Evolutionary conservation across 2,329 filamentous ascomycete species (phyloP), one percentile per base, ranked within the genome.

Genomic region (Escovopsis sp.): DNA sequence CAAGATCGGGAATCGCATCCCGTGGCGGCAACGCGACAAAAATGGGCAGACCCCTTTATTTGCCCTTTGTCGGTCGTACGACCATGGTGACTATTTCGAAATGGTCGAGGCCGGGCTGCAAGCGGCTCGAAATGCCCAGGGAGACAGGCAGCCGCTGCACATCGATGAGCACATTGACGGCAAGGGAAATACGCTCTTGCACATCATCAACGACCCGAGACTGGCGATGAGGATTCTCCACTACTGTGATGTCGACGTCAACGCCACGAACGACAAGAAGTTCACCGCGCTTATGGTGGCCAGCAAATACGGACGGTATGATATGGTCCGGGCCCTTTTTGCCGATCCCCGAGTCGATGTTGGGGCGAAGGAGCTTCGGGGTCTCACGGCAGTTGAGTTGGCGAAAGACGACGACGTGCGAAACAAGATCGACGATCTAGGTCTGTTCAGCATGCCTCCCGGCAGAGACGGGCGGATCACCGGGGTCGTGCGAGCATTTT

Each of bases 41-140:
- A 94, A 96, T 51, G 90, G 90, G 0, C 90, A 96, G 57, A 98
- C 92, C n/a, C 92, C 90, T 2, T 62, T 98, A 8, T 96, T 98
- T 54, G 90, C 90, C 2, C 66, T 96, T 1, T 96, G 87, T 54
- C 76, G 90, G 46, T 96, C 86, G 0, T 98, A 98, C 50, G 90
- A 98, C 51, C 86, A 98, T 54, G 69, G 76, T 1, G 70, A 87
- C 45, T 98, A 98, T 56, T 72, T 74, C 35, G 63, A 68, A 32
- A 96, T 98, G 90, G 83, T 98, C 0, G 76, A 82, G 44, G 72
- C 77, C 40, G 90, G 82, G 4, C 63, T 98, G 27, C 66, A 74
- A 23, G 74, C 80, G 31, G 86, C 90, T 2, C 78, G 76, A 35
- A 57, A 63, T 37, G 70, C 76, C 3, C 90, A 98, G 56, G 70